Evolutionary conservation across 768 basidiomycete genomes (phyloP), one percentile per base, ranked within the genome.

Genomic region (Auricularia auricula-judae): DNA sequence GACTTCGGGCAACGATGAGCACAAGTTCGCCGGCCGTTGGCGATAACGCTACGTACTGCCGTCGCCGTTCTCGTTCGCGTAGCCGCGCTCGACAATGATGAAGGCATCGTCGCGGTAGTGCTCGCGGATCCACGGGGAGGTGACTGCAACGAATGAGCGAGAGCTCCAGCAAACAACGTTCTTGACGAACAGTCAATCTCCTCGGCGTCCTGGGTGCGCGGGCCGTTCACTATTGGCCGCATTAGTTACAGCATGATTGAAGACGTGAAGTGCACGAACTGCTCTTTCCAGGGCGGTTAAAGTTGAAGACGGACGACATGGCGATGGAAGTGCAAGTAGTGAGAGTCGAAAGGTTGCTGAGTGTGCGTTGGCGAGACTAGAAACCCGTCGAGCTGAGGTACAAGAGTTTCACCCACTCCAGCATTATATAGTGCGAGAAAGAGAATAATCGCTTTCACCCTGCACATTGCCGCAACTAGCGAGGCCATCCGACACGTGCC

Each of bases 21-120:
- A 2, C 1, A 34, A 7, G 7, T 21, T 12, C 54, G 18, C 43
- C 43, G 43, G 18, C 1, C 43, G 11, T 3, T 10, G 47, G 21
- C 23, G 34, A 59, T 11, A 34, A 59, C 3, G 53, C 7, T n/a
- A 18, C 56, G 56, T 59, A 59, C 56, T 59, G 56, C 56, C 56
- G 56, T 59, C 56, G 56, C 56, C 56, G 56, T 59, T 59, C 56
- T 59, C 56, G 29, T 59, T 59, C 12, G 56, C 56, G 56, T 12
- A 59, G 34, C 56, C 56, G 56, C 56, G 56, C 56, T 59, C 56
- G 56, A 59, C 23, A 18, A 59, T 35, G 56, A 59, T 59, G 56
- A 59, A 59, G 7, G 29, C 4, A 4, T 59, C 56, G 34, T 59
- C 56, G 16, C 23, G 14, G 56, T 59, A 59, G 34, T 59, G 56